Conservation (phyloP, 805 yeast genomes). For the Kodamaea jinghongensis region DNA sequence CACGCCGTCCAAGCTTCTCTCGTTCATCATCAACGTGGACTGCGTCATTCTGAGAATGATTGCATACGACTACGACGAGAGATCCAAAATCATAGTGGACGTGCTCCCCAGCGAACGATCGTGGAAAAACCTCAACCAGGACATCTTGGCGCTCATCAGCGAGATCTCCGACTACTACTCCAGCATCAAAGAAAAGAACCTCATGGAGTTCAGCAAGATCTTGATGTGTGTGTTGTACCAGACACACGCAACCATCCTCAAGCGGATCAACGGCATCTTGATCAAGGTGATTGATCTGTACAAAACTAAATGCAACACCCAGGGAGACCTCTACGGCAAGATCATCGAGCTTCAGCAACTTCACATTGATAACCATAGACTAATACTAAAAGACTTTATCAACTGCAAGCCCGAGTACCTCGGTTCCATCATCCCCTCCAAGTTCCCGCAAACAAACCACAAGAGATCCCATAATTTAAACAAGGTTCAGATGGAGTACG, state of each 20-base stretch:
- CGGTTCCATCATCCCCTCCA: slow-evolving; percentile 24
- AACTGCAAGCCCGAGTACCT: slow-evolving; percentile 27
- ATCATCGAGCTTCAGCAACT: slow-evolving; percentile 28
- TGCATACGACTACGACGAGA: slow-evolving; percentile 37
- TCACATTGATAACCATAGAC: slow-evolving; percentile 22
- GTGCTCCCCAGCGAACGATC: slow-evolving; percentile 23
- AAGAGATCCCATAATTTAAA: slow-evolving; percentile 16
- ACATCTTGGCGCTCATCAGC: slow-evolving; percentile 21
- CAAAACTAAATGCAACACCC: slow-evolving; percentile 13
- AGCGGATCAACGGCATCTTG: slow-evolving; percentile 28
- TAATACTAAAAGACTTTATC: slow-evolving; percentile 22
- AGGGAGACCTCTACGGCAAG: slow-evolving; percentile 17
- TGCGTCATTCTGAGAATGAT: slow-evolving; percentile 35
- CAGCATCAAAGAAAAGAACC: slow-evolving; percentile 13
- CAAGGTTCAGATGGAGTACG: slow-evolving; percentile 9
- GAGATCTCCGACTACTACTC: slow-evolving; percentile 9
- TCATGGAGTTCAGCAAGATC: slow-evolving; percentile 18
- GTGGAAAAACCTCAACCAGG: slow-evolving; percentile 36
- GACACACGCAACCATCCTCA: slow-evolving; percentile 28
- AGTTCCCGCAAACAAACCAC: slow-evolving; percentile 32
- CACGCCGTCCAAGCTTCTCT: slow-evolving; percentile 19
- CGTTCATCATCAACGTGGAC: slow-evolving; percentile 35
- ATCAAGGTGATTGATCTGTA: slow-evolving; percentile 23
- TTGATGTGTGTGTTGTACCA: slow-evolving; percentile 28
- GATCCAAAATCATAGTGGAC: slow-evolving; percentile 23